phyloP scores from a whole-genome alignment of 495 filamentous ascomycete genomes.

The Aspergillus sclerotiicarbonarius region DNA sequence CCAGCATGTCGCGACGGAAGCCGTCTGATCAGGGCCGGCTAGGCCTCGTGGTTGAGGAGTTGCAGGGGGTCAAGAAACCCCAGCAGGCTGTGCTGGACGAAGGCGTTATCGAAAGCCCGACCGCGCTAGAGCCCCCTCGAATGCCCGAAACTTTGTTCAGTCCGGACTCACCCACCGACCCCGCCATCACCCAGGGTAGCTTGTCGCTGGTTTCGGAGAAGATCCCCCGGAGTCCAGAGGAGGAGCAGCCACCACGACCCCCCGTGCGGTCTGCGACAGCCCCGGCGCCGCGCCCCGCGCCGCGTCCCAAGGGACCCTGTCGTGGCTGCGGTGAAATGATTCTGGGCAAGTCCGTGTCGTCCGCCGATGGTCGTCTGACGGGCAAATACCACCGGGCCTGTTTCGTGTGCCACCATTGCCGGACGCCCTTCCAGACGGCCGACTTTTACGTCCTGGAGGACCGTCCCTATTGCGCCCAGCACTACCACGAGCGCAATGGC shows the following conservation, averaged over 20 bases:
- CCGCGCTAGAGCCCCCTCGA: conserved; percentile 32
- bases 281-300: conserved; percentile 23
- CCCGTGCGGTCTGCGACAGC: conserved; percentile 22
- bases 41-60: conserved; percentile 37
- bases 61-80: conserved; percentile 18
- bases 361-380: conserved; percentile 87
- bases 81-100: conserved; percentile 22
- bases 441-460: conserved; percentile 93
- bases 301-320: conserved; percentile 67
- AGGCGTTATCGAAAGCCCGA: conserved; percentile 20
- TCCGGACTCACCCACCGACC: conserved; percentile 61
- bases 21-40: conserved; percentile 34
- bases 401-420: conserved; percentile 87
- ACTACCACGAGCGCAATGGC: conserved; percentile 90
- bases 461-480: conserved; percentile 82
- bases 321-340: conserved; percentile 78
- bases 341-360: conserved; percentile 87
- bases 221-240: conserved; percentile 11
- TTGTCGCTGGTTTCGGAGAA: conserved; percentile 41
- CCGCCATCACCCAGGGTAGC: conserved; percentile 46
- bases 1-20: conserved; percentile 32
- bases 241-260: conserved; percentile 24
- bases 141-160: conserved; percentile 35
- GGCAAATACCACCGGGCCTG: conserved; percentile 92
- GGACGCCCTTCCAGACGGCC: conserved; percentile 74